phyloP scores from a whole-genome alignment of 495 filamentous ascomycete genomes.

The Cenococcum geophilum region DNA sequence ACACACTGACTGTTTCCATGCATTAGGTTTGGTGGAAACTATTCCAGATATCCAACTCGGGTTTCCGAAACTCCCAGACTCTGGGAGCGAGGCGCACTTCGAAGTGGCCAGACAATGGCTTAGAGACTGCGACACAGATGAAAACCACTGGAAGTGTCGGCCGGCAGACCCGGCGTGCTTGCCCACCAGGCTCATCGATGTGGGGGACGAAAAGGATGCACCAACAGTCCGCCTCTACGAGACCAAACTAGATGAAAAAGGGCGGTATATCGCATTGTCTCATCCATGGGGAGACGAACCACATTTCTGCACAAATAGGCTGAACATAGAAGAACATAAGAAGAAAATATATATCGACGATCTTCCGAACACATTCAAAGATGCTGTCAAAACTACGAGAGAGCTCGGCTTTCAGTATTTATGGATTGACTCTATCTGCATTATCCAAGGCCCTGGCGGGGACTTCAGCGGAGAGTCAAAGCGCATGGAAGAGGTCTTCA shows the following conservation, averaged over 20 bases:
- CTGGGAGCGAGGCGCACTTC: neutral
- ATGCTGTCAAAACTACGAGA: constrained; percentile 8
- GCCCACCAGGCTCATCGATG: constrained; percentile 33
- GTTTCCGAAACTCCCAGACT: neutral
- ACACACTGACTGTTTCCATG: neutral
- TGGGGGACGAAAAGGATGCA: constrained; percentile 13
- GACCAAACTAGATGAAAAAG: neutral
- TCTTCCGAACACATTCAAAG: constrained; percentile 9
- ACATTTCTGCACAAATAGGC: constrained; percentile 4
- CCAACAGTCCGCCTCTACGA: neutral
- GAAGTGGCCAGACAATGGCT: constrained; percentile 20
- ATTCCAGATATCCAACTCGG: neutral
- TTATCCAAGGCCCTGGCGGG: constrained; percentile 36
- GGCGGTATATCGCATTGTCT: constrained; percentile 10
- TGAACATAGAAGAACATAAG: neutral
- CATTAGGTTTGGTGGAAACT: neutral
- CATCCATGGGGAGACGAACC: neutral
- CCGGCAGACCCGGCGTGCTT: neutral
- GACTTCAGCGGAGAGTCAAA: constrained; percentile 38
- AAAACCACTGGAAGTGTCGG: constrained; percentile 3
- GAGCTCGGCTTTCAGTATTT: neutral
- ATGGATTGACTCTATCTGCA: constrained; percentile 42
- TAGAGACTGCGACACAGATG: constrained; percentile 19
- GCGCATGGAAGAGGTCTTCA: constrained; percentile 38
- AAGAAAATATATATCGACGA: neutral